Conservation (phyloP, 768 basidiomycete species). For the Amanita phalloides region DNA sequence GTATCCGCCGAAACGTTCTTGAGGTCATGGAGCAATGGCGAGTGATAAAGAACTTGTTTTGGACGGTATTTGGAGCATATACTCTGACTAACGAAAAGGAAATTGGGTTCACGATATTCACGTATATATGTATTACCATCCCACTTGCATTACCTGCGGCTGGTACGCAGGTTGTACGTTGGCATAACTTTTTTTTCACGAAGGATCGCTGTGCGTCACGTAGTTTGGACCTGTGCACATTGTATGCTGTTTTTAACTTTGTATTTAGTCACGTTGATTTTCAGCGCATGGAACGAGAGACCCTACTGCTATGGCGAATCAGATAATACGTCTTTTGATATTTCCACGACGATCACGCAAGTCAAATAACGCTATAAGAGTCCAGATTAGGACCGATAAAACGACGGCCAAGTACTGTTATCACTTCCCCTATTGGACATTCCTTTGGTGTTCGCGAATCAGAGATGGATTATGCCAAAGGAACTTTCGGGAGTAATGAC, state of each 20-base stretch:
- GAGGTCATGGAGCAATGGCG: slow-evolving; percentile 19
- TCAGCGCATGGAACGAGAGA: not conserved
- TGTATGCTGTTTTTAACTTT: not conserved
- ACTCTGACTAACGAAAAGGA: not conserved
- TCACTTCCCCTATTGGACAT: not conserved
- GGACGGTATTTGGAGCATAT: not conserved
- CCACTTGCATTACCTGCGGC: not conserved
- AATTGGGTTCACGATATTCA: not conserved
- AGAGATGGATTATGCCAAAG: not conserved
- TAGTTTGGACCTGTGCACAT: not conserved
- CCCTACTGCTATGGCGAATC: not conserved
- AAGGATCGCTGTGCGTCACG: not conserved
- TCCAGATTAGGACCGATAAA: not conserved
- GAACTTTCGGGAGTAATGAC: not conserved
- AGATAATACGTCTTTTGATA: not conserved
- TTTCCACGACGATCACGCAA: not conserved
- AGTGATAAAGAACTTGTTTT: not conserved
- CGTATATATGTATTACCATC: not conserved
- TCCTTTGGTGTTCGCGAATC: not conserved
- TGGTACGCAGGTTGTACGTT: not conserved
- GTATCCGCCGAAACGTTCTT: slow-evolving; percentile 17
- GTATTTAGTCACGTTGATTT: not conserved
- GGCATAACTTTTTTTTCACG: not conserved
- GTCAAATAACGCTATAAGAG: not conserved
- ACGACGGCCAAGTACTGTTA: not conserved